Evolutionary conservation across 129 eudicot genomes (phyloP).

Genomic region (Lactuca saligna): DNA sequence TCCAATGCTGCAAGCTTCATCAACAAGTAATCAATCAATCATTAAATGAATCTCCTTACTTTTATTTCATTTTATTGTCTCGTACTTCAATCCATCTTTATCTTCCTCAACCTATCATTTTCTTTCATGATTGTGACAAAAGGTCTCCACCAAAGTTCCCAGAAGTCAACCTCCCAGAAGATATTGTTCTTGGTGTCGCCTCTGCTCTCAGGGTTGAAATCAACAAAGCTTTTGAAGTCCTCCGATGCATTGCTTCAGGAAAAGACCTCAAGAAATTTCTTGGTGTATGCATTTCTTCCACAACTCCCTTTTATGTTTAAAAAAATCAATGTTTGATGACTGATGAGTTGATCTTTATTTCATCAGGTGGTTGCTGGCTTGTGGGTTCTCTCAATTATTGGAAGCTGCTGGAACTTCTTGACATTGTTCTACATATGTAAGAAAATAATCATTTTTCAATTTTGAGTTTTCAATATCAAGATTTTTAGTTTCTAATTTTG

Average conservation of each 20-base stretch:
- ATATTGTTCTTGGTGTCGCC: slow-evolving; percentile 57
- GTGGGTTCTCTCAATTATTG: slow-evolving; percentile 71
- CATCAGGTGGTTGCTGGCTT: slow-evolving; percentile 73
- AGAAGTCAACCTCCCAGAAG: slow-evolving; percentile 71
- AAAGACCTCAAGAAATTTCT: slow-evolving; percentile 83
- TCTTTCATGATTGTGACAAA: slow-evolving; percentile 15
- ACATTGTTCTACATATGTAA: slow-evolving; percentile 72
- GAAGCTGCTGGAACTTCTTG: slow-evolving; percentile 64
- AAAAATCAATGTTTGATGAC: background rate
- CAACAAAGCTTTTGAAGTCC: slow-evolving; percentile 52
- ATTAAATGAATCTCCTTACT: too few relatives aligned
- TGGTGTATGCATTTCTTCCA: slow-evolving; percentile 45
- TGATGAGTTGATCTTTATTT: background rate
- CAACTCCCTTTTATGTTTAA: background rate
- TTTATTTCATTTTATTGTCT: background rate
- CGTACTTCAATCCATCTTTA: background rate
- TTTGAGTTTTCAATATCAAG: background rate
- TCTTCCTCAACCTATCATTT: background rate
- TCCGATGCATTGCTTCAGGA: slow-evolving; percentile 77
- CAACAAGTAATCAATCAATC: slow-evolving; percentile 54
- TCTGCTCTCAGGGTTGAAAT: slow-evolving; percentile 67
- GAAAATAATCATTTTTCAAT: background rate
- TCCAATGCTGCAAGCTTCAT: slow-evolving; percentile 74
- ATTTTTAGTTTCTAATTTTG: background rate
- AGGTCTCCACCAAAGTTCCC: slow-evolving; percentile 86